Evolutionary conservation across 176 grass and related monocot species (phyloP).

Genomic region (Eleusine coracana): DNA sequence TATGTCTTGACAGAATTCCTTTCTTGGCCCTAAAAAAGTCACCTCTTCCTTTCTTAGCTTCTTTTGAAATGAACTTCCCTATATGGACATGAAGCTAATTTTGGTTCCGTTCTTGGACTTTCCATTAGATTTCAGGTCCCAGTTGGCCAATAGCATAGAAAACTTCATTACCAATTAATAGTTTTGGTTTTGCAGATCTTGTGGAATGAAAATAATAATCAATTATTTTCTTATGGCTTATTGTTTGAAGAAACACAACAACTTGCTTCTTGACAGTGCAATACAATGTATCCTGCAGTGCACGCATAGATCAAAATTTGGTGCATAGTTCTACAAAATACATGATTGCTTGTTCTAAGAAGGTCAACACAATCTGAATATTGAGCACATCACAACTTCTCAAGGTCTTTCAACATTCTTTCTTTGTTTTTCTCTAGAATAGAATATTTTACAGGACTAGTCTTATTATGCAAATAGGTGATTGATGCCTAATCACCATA

Average conservation of each 20-base stretch:
- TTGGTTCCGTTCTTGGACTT: too few relatives aligned
- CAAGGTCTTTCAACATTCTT: not conserved
- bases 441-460: not conserved
- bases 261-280: not conserved
- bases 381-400: not conserved
- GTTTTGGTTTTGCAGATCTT: not conserved
- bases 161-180: not conserved
- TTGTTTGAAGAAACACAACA: not conserved
- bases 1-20: not conserved
- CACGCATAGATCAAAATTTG: not conserved
- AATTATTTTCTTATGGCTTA: not conserved
- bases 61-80: too few relatives aligned
- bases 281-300: not conserved
- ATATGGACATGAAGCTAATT: too few relatives aligned
- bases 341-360: not conserved
- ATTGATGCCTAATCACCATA: constrained; percentile 1
- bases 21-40: too few relatives aligned
- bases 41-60: too few relatives aligned
- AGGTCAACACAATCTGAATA: not conserved
- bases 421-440: not conserved
- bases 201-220: not conserved
- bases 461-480: not conserved
- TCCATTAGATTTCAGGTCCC: not conserved
- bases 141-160: constrained; percentile 4
- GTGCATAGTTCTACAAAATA: not conserved